Base-by-base conservation (phyloP, 2,329 filamentous ascomycete genomes). In the Penicillium thymicola region DNA sequence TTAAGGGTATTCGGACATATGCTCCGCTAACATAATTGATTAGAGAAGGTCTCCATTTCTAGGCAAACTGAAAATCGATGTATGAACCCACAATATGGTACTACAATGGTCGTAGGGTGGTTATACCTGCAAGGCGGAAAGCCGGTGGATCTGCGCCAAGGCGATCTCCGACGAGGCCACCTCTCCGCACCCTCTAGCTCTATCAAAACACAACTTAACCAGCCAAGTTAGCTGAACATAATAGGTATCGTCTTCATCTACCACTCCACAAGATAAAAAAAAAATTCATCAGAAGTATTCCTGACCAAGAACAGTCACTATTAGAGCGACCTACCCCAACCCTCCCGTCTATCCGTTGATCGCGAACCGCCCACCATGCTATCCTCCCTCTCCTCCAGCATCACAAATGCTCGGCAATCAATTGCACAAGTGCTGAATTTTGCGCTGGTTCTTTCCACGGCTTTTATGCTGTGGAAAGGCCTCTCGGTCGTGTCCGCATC, bases 391-490 rank as follows among this genome's bases (percentile, higher is more conserved):
- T 78, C 81, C 58, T 76, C 77, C 52, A 79, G 84, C 70, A 65
- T 76, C 51, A 68, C 75, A 38, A 92, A 90, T 75, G 88, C 90
- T 63, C 88, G 92, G 75, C 90, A 95, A 74, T 82, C 89, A 53
- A 86, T 91, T 67, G 82, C 85, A 47, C 91, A 96, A 80, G 76
- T 93, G 65, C 85, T 96, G 71, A 96, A 95, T 78, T 96, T 97
- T 74, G 91, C 87, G 55, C 85, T 97, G 61, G 90, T 96, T 60
- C 84, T 96, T 49, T 92, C 89, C 10, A 94, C 90, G 1, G 61
- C 57, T 27, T 57, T 59, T 28, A 59, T 59, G 42, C 28, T 57
- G 38, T 91, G 88, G 92, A 96, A 96, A 76, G 90, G 89, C 10
- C 85, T 97, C 58, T 92, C 88, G 9, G 85, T 96, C 30, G 78